Evolutionary conservation across 495 filamentous ascomycete species (phyloP), one percentile per base, ranked within the genome.

Genomic region (Terfezia claveryi): DNA sequence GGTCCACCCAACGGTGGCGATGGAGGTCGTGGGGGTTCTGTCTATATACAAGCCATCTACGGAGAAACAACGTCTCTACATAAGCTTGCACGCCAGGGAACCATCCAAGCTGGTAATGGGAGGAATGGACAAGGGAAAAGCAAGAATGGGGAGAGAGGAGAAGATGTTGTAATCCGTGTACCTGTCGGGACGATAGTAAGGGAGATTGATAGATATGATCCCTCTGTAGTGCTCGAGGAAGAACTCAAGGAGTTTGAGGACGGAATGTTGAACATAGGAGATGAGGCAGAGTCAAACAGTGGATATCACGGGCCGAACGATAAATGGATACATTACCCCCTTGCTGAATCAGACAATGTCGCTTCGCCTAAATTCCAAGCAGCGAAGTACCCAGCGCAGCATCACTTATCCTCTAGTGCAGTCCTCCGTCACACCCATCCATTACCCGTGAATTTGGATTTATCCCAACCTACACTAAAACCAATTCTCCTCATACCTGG

Each of bases 1-100:
- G 91, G 91, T 0, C 89, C 89, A n/a, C 73, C 91, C n/a, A 95
- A 96, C 67, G 92, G 91, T 51, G 91, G 91, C 51, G 86, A 96
- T 67, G 91, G 91, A 36, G 91, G 91, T 12, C 82, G 76, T 53
- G 91, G 91, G 50, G 91, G 91, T 17, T 88, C 80, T 61, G 71
- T 98, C 57, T 96, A 91, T 70, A 91, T 98, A 54, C 92, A 95
- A 67, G 88, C 91, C 4, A 79, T 94, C 9, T 80, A 80, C 46
- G 86, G 86, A 55, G 80, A 95, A 65, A 32, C n/a, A 20, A 94
- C 85, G 0, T 91, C 84, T 56, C 69, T 98, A 54, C 87, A 96
- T 68, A 98, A 95, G 68, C 75, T 98, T 12, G 82, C 83, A 10
- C 76, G 89, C 16, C 73, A 81, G 56, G 79, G 84, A 2, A 69